Percentiles rank a stretch among this genome's conserved stretches.
Evolutionary conservation across 306 rosid species (phyloP).

Genomic region (Rubus parviflorus): DNA sequence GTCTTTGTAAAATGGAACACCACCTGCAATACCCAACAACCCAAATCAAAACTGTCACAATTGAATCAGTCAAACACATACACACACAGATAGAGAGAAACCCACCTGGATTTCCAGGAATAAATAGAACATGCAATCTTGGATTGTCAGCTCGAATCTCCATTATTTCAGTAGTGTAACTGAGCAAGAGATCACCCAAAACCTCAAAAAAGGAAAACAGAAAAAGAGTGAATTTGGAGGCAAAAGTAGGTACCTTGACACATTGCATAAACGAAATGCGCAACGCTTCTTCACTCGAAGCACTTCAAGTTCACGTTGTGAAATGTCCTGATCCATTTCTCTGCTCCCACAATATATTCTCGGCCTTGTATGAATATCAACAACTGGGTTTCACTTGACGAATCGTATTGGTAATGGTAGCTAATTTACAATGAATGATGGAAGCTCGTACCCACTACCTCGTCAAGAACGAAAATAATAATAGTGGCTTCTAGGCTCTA

Average conservation of each 20-base stretch:
- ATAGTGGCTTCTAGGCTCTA: not conserved
- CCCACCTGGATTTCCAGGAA: constrained; percentile 94
- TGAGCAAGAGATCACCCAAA: constrained; percentile 24
- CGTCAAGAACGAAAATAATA: no score
- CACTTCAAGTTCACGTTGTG: constrained; percentile 26
- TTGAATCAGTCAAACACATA: constrained; percentile 19
- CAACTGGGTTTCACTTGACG: constrained; percentile 1
- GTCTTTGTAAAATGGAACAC: constrained; percentile 64
- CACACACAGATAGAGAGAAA: not conserved
- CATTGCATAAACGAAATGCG: constrained; percentile 61
- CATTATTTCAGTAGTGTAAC: constrained; percentile 66
- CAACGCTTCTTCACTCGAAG: constrained; percentile 40
- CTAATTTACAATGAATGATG: not conserved
- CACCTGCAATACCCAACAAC: constrained; percentile 43
- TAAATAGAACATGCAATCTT: constrained; percentile 58
- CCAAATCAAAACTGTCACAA: constrained; percentile 11
- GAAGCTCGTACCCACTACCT: not conserved
- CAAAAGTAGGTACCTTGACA: constrained; percentile 50
- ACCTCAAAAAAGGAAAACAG: not conserved
- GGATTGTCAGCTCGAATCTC: constrained; percentile 82
- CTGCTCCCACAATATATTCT: constrained; percentile 29
- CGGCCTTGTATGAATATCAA: constrained; percentile 27
- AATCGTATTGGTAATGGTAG: not conserved
- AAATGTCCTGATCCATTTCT: constrained; percentile 44
- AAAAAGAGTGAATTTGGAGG: not conserved